Conservation (phyloP, 192 early-diverging fungal genomes). For the Coemansia sp. region DNA sequence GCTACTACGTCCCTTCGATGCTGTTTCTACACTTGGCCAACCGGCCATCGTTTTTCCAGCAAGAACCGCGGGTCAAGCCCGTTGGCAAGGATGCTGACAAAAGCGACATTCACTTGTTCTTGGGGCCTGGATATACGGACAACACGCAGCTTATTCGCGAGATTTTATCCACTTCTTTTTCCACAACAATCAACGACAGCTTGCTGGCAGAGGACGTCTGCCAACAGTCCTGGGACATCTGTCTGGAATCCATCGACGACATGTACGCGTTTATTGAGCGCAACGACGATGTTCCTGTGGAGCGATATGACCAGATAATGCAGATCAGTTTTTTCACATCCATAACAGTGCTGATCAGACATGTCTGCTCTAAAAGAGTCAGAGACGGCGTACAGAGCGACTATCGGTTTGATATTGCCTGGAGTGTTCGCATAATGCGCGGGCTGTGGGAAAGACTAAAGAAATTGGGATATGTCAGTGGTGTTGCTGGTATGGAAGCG, state of each 20-base stretch:
- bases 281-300: constrained; percentile 34
- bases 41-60: constrained; percentile 36
- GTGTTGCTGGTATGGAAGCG: neutral
- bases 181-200: constrained; percentile 27
- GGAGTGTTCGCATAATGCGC: neutral
- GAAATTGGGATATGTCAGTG: neutral
- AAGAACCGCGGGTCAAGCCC: neutral
- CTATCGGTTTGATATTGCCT: neutral
- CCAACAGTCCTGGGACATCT: constrained; percentile 39
- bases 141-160: constrained; percentile 27
- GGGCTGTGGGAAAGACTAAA: constrained; percentile 1
- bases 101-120: neutral
- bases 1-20: constrained; percentile 22
- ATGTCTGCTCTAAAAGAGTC: constrained; percentile 18
- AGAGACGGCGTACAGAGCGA: neutral
- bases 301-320: constrained; percentile 43
- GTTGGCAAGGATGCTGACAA: neutral
- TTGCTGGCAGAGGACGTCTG: constrained; percentile 38
- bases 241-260: constrained; percentile 29
- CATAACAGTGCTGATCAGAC: constrained; percentile 37
- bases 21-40: constrained; percentile 35
- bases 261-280: constrained; percentile 20
- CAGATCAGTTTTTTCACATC: constrained; percentile 34
- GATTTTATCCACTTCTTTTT: constrained; percentile 29
- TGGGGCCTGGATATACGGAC: constrained; percentile 13